Evolutionary conservation across 805 yeast genomes (phyloP), one percentile per base, ranked within the genome.

Genomic region (Wickerhamiella siamensis): DNA sequence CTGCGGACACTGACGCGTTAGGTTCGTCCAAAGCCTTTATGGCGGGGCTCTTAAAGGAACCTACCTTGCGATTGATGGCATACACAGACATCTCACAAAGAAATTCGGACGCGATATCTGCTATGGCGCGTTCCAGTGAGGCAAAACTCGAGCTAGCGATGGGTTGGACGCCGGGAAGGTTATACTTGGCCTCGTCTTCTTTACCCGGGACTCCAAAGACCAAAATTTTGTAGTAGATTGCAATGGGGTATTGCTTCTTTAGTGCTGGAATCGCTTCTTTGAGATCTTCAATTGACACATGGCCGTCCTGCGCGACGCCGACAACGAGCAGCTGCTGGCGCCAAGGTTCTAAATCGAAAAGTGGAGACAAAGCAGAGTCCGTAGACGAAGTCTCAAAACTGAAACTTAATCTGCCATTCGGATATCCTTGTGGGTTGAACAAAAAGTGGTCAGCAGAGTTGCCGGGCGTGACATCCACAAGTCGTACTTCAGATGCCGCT

Each of bases 311-410:
- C 1, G 60, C 55, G 20, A 75, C 48, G 3, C 76, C 79, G 36
- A 75, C 56, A 1, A 59, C 62, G 36, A 55, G 49, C 50, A 83
- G 73, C 0, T 81, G 74, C 54, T 84, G 83, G 40, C 96, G 63
- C 59, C 72, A 84, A 1, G 95, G 94, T 60, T 91, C 96, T 48
- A 88, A 75, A 58, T 88, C 97, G 50, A 80, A 83, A 33, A 88
- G 63, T 41, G 80, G 77, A 5, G 77, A 60, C 21, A 79, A 69
- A 33, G 74, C 76, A n/a, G 66, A 67, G 42, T 74, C 78, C 1
- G 70, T 63, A 5, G 62, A 53, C 0, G 70, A 51, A 1, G 70
- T 59, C 10, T 61, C 58, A 48, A 75, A 74, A 43, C 76, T 77
- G 53, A 71, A 82, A 12, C 76, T 57, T 1, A 88, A 59, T 39